These are phyloP conservation scores for Aspergillus sp. DNA, from an alignment of 2,329 filamentous ascomycete genomes.

Conservation along the genomic window DNA sequence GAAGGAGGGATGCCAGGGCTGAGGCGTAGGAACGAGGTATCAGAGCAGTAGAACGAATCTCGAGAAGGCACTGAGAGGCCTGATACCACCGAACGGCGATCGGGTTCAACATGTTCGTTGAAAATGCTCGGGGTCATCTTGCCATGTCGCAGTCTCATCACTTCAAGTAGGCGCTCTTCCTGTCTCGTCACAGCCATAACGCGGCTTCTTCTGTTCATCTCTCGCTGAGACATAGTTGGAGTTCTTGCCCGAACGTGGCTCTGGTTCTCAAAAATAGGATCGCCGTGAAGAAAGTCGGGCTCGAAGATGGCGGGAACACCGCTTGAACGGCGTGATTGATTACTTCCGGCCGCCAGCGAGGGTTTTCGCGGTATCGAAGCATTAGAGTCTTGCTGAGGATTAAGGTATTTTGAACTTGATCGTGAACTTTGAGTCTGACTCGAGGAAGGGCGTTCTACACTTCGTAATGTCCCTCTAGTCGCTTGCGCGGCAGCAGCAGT, in stretches of 20 bases:
- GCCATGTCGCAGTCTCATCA: constrained; percentile 50
- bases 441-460: constrained; percentile 28
- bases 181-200: constrained; percentile 55
- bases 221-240: constrained; percentile 22
- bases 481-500: constrained; percentile 41
- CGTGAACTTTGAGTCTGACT: constrained; percentile 28
- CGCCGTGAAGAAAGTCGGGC: constrained; percentile 26
- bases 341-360: constrained; percentile 24
- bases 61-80: constrained; percentile 31
- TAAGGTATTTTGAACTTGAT: constrained; percentile 17
- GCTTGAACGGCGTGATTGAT: constrained; percentile 30
- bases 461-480: constrained; percentile 28
- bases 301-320: constrained; percentile 37
- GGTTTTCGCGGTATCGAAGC: constrained; percentile 30
- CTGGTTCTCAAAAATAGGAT: constrained; percentile 24
- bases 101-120: constrained; percentile 27
- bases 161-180: constrained; percentile 53
- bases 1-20: constrained; percentile 35
- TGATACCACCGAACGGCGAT: constrained; percentile 31
- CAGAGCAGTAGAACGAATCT: constrained; percentile 36
- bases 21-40: constrained; percentile 42
- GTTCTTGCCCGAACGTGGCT: constrained; percentile 12
- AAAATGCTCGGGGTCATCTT: constrained; percentile 46
- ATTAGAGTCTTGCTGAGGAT: constrained; percentile 24
- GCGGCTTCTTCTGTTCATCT: constrained; percentile 43